Conservation (phyloP, 306 rosid genomes). For the Quercus cerris region DNA sequence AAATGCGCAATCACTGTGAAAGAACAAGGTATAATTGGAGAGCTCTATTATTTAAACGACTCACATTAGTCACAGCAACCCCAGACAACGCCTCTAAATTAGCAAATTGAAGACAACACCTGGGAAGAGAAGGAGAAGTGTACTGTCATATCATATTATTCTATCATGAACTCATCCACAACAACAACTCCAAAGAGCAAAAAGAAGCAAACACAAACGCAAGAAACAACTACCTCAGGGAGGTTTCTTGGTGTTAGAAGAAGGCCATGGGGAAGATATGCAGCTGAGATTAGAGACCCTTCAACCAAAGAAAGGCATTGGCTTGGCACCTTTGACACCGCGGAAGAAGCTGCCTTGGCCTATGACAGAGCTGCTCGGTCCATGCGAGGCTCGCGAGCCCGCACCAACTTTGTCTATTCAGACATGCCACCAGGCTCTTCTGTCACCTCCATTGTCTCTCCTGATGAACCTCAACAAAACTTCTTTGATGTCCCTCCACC, state of each 20-base stretch:
- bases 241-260: constrained; percentile 54
- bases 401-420: constrained; percentile 48
- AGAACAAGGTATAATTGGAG: background rate
- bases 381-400: constrained; percentile 60
- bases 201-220: constrained; percentile 36
- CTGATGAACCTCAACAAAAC: constrained; percentile 27
- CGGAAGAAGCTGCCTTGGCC: constrained; percentile 57
- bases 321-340: constrained; percentile 59
- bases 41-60: background rate
- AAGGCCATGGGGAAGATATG: constrained; percentile 60
- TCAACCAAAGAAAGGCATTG: constrained; percentile 56
- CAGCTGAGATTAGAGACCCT: constrained; percentile 56
- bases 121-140: background rate
- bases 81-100: background rate
- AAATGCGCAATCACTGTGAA: background rate
- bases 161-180: constrained; percentile 26
- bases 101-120: background rate
- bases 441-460: constrained; percentile 45
- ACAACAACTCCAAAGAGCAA: constrained; percentile 29
- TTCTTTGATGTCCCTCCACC: background rate
- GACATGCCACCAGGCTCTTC: constrained; percentile 50
- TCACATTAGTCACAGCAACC: background rate
- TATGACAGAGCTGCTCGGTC: constrained; percentile 54
- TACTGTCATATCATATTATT: background rate
- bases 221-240: constrained; percentile 46